phyloP scores from a whole-genome alignment of 805 yeast genomes.

The Kodamaea restingae region DNA sequence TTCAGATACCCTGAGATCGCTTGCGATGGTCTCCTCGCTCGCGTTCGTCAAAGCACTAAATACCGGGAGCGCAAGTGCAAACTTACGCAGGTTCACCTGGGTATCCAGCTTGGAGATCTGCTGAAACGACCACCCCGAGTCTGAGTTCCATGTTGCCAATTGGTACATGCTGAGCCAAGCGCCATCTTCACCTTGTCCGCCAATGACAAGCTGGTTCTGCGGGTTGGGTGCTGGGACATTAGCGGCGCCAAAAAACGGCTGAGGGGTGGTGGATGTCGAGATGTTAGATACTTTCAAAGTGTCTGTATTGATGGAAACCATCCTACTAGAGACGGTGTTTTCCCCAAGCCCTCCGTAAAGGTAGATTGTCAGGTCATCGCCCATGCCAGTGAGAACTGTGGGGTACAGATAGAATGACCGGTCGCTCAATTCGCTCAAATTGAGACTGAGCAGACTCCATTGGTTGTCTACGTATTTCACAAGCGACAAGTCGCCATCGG shows the following conservation, averaged over 20 bases:
- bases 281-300: constrained; percentile 34
- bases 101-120: constrained; percentile 18
- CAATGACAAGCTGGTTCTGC: constrained; percentile 51
- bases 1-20: constrained; percentile 32
- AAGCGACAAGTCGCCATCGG: constrained; percentile 21
- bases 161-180: constrained; percentile 71
- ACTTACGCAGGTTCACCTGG: constrained; percentile 49
- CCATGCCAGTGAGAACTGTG: constrained; percentile 40
- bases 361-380: constrained; percentile 37
- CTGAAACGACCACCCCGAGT: constrained; percentile 62
- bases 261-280: constrained; percentile 50
- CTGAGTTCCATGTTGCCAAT: constrained; percentile 67
- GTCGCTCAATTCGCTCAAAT: constrained; percentile 18
- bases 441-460: constrained; percentile 21
- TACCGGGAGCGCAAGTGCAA: constrained; percentile 53
- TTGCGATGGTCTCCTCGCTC: constrained; percentile 23
- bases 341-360: constrained; percentile 51
- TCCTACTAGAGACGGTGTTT: constrained; percentile 32
- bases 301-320: constrained; percentile 42
- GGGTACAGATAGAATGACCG: constrained; percentile 33
- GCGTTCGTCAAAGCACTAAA: constrained; percentile 31
- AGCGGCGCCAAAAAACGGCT: constrained; percentile 51
- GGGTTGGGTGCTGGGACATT: constrained; percentile 42
- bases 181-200: constrained; percentile 59
- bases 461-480: constrained; percentile 16